These are phyloP conservation scores for Pleurotus eryngii DNA, from an alignment of 768 basidiomycete genomes.

Conservation along the genomic window DNA sequence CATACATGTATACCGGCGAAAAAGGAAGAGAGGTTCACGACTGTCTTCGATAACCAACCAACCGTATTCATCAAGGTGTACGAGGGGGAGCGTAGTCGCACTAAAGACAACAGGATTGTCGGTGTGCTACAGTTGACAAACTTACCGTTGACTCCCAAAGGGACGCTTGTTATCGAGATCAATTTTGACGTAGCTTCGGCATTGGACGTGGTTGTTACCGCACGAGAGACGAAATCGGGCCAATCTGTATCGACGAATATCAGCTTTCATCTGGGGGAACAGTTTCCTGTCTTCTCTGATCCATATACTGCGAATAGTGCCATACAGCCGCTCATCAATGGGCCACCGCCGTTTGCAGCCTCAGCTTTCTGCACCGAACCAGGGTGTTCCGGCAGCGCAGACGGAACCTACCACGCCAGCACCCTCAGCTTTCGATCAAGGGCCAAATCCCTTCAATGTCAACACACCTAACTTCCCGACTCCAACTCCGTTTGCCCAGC, in stretches of 20 bases:
- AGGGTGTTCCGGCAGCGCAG: background rate
- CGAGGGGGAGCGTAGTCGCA: constrained; percentile 96
- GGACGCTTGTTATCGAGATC: background rate
- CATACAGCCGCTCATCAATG: background rate
- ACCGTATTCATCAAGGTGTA: constrained; percentile 97
- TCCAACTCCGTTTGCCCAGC: too few relatives aligned
- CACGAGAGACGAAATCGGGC: background rate
- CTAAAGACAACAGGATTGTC: constrained; percentile 87
- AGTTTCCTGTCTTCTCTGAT: background rate
- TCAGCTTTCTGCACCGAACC: background rate
- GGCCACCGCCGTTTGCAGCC: background rate
- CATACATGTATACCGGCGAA: constrained; percentile 98
- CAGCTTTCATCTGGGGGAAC: background rate
- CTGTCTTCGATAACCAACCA: constrained; percentile 95
- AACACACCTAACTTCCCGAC: too few relatives aligned
- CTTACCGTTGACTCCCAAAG: background rate
- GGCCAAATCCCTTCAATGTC: too few relatives aligned
- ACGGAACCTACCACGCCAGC: background rate
- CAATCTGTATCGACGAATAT: background rate
- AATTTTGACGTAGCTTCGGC: background rate
- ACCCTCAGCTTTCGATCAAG: background rate
- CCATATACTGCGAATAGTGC: background rate
- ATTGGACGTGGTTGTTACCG: background rate
- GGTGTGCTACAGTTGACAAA: background rate
- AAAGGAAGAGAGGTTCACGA: constrained; percentile 97